Base-by-base conservation (phyloP, 805 yeast genomes). In the Sugiyamaella valdiviana region DNA sequence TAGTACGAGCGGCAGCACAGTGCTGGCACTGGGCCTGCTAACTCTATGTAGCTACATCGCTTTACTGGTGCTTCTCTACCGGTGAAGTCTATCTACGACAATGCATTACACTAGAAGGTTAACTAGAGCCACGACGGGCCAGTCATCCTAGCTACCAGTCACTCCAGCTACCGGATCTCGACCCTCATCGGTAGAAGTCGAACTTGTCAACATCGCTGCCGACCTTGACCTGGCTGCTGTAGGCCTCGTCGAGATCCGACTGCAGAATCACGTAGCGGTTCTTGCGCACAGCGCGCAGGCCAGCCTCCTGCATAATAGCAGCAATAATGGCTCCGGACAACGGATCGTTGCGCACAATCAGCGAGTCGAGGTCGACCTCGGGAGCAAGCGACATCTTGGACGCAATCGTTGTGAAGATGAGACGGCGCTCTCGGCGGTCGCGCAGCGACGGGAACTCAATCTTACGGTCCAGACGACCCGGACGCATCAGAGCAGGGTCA, bases 231-330 rank as follows among this genome's bases (percentile, higher is more conserved):
- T 93, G 99, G 36, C 95, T 72, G 48, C 95, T 85, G 72, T 93
- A 93, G 5, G 99, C 99, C 72, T 93, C 99, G 67, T 93, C 99
- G 65, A 93, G 75, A 72, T 93, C 99, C 64, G 83, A 82, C 71
- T 93, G 98, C 63, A 95, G 74, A 57, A 93, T 95, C 69, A 93
- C 95, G 67, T 95, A 93, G 71, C 99, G 80, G 69, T 93, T 93
- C 73, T 91, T 93, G 73, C 99, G 85, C 42, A 93, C 98, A 1
- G 99, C 99, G 59, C 99, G 81, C 58, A 93, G 77, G 57, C 99
- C 99, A 23, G 99, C 99, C 71, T 95, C 99, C 77, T 93, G 99
- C 99, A 93, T 93, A 58, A 93, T 91, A 15, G 99, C 99, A 14
- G 99, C 98, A 64, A 93, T 93, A 49, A 91, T 79, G 10, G 76